Evolutionary conservation across 2,329 filamentous ascomycete genomes (phyloP).

Genomic region (Xenoacremonium recifei): DNA sequence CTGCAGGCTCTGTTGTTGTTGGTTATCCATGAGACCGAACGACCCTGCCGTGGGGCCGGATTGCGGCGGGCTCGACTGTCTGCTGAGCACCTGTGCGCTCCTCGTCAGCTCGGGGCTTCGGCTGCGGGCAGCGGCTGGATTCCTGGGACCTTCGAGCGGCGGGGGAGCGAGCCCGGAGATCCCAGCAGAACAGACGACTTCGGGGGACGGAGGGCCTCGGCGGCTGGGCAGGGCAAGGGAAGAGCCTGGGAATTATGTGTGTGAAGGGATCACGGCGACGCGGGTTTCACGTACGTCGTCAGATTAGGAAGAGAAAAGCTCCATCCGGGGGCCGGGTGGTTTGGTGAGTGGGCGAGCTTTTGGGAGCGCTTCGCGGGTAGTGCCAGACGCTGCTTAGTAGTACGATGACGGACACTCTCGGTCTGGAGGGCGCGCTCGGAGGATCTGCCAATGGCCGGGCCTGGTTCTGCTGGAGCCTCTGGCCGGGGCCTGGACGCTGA

Average conservation of each 20-base stretch:
- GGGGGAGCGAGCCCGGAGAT: slow-evolving; percentile 25
- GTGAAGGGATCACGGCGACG: not conserved
- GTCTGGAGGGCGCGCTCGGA: no score
- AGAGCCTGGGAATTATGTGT: slow-evolving; percentile 2
- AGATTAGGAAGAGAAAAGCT: slow-evolving; percentile 1
- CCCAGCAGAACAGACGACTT: slow-evolving; percentile 25
- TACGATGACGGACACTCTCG: no score
- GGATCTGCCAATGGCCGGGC: no score
- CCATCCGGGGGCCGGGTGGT: not conserved
- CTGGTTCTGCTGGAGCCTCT: slow-evolving; percentile 1
- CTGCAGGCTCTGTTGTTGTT: slow-evolving; percentile 26
- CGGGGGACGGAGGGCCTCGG: slow-evolving; percentile 7
- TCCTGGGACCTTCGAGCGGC: slow-evolving; percentile 25
- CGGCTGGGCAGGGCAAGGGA: slow-evolving; percentile 4
- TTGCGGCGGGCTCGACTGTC: slow-evolving; percentile 22
- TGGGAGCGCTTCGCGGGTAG: no score
- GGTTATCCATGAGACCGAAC: slow-evolving; percentile 26
- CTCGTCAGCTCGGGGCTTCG: no score
- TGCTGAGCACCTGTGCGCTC: slow-evolving; percentile 12
- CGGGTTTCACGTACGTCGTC: not conserved
- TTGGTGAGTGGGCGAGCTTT: not conserved
- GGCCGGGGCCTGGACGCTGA: slow-evolving; percentile 8
- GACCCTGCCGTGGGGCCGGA: slow-evolving; percentile 25
- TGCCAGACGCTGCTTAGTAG: no score
- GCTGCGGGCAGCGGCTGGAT: no score